phyloP scores from a whole-genome alignment of 169 alveolate species.

The Plasmodium vivax region DNA sequence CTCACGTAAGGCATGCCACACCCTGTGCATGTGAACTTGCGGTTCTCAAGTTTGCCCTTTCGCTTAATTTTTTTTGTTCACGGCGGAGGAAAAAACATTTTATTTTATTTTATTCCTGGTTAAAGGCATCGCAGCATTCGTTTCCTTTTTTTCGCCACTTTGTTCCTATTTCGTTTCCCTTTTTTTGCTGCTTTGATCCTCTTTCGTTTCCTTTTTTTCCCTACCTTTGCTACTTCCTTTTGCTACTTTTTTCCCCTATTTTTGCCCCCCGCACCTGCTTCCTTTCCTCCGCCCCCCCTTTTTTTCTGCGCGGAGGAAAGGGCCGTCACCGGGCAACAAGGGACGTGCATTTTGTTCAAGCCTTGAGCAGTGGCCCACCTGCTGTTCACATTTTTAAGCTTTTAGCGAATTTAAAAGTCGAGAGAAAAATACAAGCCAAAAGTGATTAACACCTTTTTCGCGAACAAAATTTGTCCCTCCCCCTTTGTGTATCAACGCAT shows the following conservation, averaged over 20 bases:
- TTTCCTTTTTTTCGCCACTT: neutral
- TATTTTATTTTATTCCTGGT: neutral
- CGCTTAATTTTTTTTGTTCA: neutral
- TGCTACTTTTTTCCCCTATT: neutral
- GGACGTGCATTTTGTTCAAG: neutral
- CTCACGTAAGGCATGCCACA: neutral
- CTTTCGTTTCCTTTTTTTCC: neutral
- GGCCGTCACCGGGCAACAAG: neutral
- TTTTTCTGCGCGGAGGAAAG: neutral
- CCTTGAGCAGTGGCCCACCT: neutral
- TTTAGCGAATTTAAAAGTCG: neutral
- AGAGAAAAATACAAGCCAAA: neutral
- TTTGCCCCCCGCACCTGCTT: neutral
- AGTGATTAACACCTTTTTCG: neutral
- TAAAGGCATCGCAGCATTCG: neutral
- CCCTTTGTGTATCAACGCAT: neutral
- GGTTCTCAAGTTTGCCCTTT: neutral
- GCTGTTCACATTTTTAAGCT: neutral
- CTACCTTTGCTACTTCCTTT: too few relatives aligned
- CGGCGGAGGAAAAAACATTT: neutral
- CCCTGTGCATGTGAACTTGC: neutral
- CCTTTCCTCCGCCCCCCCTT: neutral
- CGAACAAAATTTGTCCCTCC: neutral
- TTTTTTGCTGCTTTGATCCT: neutral
- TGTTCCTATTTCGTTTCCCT: neutral